These are phyloP conservation scores for Boletellus deceptivus DNA, from an alignment of 1,284 basidiomycete genomes.

Conservation along the genomic window DNA sequence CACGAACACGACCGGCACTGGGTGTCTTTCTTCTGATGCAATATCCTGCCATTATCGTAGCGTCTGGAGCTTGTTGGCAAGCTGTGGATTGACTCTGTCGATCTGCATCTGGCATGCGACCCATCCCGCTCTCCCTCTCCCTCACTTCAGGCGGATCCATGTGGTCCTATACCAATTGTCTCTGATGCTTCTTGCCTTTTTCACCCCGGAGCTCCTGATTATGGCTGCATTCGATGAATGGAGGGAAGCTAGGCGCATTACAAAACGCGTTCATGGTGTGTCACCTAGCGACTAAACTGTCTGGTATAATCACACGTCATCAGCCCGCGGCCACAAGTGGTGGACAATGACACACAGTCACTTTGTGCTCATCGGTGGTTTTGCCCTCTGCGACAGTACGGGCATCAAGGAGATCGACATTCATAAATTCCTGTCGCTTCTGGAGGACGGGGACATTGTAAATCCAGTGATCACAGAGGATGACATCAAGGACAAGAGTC, in stretches of 20 bases:
- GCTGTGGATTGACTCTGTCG: slow-evolving; percentile 18
- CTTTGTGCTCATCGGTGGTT: slow-evolving; percentile 32
- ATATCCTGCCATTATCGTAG: background rate
- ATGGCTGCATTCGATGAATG: slow-evolving; percentile 27
- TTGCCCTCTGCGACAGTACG: slow-evolving; percentile 6
- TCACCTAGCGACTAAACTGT: background rate
- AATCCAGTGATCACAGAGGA: slow-evolving; percentile 13
- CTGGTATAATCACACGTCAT: background rate
- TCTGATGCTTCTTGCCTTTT: slow-evolving; percentile 23
- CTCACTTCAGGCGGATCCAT: background rate
- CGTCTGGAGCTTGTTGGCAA: background rate
- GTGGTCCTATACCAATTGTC: slow-evolving; percentile 5
- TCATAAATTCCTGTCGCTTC: background rate
- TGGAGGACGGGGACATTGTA: slow-evolving; percentile 2
- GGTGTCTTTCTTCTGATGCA: background rate
- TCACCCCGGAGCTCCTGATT: slow-evolving; percentile 22
- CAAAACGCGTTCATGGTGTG: background rate
- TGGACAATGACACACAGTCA: slow-evolving; percentile 27
- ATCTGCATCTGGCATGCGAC: slow-evolving; percentile 36
- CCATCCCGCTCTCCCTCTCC: slow-evolving; percentile 35
- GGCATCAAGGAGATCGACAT: background rate
- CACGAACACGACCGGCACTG: background rate
- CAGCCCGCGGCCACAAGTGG: slow-evolving; percentile 3
- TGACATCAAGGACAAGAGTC: slow-evolving; percentile 33
- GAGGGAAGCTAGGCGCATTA: slow-evolving; percentile 12